Conservation (phyloP, 2,329 filamentous ascomycete genomes). For the Trichophyton simii region DNA sequence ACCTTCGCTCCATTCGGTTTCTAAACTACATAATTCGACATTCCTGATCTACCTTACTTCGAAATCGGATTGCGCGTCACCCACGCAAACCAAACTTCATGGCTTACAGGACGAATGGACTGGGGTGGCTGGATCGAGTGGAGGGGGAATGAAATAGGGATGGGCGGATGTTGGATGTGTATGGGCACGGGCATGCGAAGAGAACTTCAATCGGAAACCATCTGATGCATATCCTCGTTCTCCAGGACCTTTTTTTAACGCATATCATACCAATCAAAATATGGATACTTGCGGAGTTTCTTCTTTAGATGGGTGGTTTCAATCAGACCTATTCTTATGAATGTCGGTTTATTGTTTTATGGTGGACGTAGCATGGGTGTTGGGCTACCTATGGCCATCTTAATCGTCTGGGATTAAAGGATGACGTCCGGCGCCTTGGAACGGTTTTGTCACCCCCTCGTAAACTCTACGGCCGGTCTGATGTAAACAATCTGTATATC, state of each 20-base stretch:
- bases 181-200: background rate
- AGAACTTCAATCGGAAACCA: background rate
- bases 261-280: slow-evolving; percentile 3
- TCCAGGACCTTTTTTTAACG: background rate
- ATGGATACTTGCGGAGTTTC: slow-evolving; percentile 2
- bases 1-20: background rate
- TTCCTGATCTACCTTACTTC: background rate
- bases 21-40: background rate
- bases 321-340: background rate
- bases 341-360: background rate
- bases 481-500: background rate
- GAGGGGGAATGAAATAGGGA: background rate
- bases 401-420: background rate
- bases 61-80: background rate
- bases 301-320: background rate
- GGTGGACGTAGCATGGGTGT: background rate
- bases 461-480: background rate
- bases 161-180: background rate
- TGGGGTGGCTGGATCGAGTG: background rate
- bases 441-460: too few species aligned
- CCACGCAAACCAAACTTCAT: background rate
- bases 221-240: background rate
- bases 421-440: too few species aligned
- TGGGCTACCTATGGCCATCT: background rate
- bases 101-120: background rate